phyloP scores from a whole-genome alignment of 257 asterid species.

The Rhazya stricta region DNA sequence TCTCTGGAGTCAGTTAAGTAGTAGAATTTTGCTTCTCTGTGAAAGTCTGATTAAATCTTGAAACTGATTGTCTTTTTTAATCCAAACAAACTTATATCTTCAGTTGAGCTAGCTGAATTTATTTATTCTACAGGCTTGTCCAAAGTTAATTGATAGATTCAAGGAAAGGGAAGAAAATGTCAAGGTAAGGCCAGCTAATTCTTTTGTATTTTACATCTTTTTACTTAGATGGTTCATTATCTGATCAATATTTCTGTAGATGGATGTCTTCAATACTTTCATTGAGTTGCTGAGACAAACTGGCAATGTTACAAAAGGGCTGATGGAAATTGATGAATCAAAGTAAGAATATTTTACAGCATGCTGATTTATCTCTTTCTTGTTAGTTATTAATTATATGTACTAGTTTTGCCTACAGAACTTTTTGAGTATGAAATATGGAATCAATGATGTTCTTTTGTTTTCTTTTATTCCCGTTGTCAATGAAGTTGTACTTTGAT shows the following conservation, averaged over 20 bases:
- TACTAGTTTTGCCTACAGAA: background rate
- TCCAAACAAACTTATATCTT: background rate
- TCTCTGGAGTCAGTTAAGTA: background rate
- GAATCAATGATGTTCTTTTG: background rate
- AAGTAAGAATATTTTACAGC: conserved; percentile 49
- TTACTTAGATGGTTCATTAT: conserved; percentile 16
- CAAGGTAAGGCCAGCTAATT: conserved; percentile 50
- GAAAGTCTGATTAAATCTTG: background rate
- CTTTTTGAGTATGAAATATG: background rate
- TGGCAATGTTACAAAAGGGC: conserved; percentile 90
- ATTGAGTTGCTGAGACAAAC: conserved; percentile 93
- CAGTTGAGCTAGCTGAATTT: background rate
- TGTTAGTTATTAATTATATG: background rate
- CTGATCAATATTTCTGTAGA: conserved; percentile 48
- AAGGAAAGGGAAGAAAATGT: conserved; percentile 99
- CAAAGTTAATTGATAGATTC: conserved; percentile 93
- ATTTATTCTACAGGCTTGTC: conserved; percentile 72
- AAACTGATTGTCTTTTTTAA: background rate
- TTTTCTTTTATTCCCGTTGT: conserved; percentile 1
- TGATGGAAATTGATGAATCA: conserved; percentile 66
- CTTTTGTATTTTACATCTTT: conserved; percentile 1
- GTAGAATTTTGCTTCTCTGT: background rate
- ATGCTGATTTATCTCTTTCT: background rate
- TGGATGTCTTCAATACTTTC: conserved; percentile 94
- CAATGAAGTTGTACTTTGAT: background rate